Percentiles rank a stretch among this genome's conserved stretches.
These are phyloP conservation scores for Clonostachys byssicola DNA, from an alignment of 2,329 filamentous ascomycete species.

Conservation along the genomic window DNA sequence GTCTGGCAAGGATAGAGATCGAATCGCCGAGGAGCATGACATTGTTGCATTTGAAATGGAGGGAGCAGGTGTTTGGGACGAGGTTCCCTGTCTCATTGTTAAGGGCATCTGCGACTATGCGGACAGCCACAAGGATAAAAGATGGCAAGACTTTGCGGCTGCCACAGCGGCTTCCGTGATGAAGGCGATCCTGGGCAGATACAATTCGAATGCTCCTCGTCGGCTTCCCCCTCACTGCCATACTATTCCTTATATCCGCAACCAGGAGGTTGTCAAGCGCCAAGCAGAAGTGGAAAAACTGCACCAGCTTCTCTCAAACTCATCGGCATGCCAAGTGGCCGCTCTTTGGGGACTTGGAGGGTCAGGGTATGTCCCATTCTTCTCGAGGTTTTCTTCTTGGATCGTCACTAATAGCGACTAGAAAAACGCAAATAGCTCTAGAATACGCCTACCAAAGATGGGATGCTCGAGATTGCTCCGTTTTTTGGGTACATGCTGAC, in stretches of 20 bases:
- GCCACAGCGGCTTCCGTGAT: conserved; percentile 22
- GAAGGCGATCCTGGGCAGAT: conserved; percentile 8
- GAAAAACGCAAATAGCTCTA: conserved; percentile 27
- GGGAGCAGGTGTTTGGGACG: conserved; percentile 20
- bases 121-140: conserved; percentile 12
- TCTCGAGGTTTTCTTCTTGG: neutral
- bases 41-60: conserved; percentile 22
- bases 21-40: neutral
- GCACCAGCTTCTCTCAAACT: conserved; percentile 8
- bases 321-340: conserved; percentile 7
- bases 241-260: conserved; percentile 12
- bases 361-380: conserved; percentile 11
- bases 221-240: too few relatives aligned
- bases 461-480: conserved; percentile 11
- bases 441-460: conserved; percentile 21
- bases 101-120: conserved; percentile 30
- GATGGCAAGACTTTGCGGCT: conserved; percentile 31
- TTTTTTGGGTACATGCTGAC: conserved; percentile 28
- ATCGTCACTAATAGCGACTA: conserved; percentile 3
- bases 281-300: conserved; percentile 9
- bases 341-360: conserved; percentile 19
- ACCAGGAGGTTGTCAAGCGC: conserved; percentile 14
- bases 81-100: conserved; percentile 27
- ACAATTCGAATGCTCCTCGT: neutral
- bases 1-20: neutral